A percentile compares a stretch with the other conserved stretches of the same genome.
Evolutionary conservation across 352 stramenopile genomes (phyloP).

Genomic region (Thalassiosira hispida): DNA sequence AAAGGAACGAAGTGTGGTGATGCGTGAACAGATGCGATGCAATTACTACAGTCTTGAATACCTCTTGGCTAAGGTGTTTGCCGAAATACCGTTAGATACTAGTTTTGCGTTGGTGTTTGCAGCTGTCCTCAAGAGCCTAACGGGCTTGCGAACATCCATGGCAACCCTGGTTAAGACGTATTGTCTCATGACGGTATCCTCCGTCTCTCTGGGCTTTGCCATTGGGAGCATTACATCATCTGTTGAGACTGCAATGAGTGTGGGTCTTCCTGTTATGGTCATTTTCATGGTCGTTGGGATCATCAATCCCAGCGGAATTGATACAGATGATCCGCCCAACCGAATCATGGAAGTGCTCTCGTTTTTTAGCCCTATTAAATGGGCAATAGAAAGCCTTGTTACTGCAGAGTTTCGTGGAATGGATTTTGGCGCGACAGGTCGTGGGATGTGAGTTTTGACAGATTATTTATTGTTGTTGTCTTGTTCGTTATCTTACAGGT

Average conservation of each 20-base stretch:
- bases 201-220: slow-evolving; percentile 78
- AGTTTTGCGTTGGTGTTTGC: slow-evolving; percentile 75
- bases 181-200: slow-evolving; percentile 72
- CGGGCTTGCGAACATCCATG: slow-evolving; percentile 63
- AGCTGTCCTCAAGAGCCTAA: slow-evolving; percentile 62
- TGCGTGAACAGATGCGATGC: slow-evolving; percentile 73
- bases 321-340: slow-evolving; percentile 50
- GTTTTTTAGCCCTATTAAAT: slow-evolving; percentile 70
- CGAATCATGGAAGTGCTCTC: slow-evolving; percentile 60
- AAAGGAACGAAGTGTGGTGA: slow-evolving; percentile 78
- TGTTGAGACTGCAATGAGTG: slow-evolving; percentile 66
- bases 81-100: slow-evolving; percentile 70
- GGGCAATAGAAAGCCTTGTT: slow-evolving; percentile 77
- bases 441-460: slow-evolving; percentile 5
- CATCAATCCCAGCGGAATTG: slow-evolving; percentile 82
- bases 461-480: slow-evolving; percentile 12
- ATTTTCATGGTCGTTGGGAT: slow-evolving; percentile 84
- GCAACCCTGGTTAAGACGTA: slow-evolving; percentile 64
- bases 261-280: slow-evolving; percentile 75
- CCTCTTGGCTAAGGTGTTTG: slow-evolving; percentile 66
- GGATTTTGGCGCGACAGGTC: slow-evolving; percentile 59
- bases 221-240: slow-evolving; percentile 67
- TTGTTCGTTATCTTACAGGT: background rate
- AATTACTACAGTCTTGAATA: slow-evolving; percentile 79
- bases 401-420: slow-evolving; percentile 76